Conservation (phyloP, 2,329 filamentous ascomycete genomes). For the Xylaria sp. region DNA sequence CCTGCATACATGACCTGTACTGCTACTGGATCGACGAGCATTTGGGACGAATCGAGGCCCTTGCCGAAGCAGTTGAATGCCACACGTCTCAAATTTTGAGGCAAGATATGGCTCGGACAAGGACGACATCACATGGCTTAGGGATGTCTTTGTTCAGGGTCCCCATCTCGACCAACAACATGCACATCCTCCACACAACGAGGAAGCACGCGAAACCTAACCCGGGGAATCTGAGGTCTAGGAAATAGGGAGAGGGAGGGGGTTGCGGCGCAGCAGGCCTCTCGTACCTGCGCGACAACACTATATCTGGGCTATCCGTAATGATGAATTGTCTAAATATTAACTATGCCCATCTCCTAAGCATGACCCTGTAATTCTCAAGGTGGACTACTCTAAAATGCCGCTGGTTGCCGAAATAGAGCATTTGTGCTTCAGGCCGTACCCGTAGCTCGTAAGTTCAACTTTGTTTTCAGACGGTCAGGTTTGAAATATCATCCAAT, state of each 20-base stretch:
- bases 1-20: background rate
- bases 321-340: background rate
- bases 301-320: background rate
- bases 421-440: no score
- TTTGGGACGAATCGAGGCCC: background rate
- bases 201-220: background rate
- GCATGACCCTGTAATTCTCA: background rate
- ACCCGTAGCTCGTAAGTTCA: no score
- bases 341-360: background rate
- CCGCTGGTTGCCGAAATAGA: no score
- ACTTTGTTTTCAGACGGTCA: no score
- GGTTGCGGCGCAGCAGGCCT: background rate
- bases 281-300: background rate
- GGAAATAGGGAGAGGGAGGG: background rate
- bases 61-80: background rate
- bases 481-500: no score
- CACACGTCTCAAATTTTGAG: background rate
- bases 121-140: background rate
- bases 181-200: background rate
- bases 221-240: background rate
- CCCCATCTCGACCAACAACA: background rate
- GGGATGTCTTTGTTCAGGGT: background rate
- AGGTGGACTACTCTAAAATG: no score
- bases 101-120: background rate
- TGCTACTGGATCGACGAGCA: background rate